phyloP scores from a whole-genome alignment of 371 early-diverging fungal species.

The Rhizopus delemar region DNA sequence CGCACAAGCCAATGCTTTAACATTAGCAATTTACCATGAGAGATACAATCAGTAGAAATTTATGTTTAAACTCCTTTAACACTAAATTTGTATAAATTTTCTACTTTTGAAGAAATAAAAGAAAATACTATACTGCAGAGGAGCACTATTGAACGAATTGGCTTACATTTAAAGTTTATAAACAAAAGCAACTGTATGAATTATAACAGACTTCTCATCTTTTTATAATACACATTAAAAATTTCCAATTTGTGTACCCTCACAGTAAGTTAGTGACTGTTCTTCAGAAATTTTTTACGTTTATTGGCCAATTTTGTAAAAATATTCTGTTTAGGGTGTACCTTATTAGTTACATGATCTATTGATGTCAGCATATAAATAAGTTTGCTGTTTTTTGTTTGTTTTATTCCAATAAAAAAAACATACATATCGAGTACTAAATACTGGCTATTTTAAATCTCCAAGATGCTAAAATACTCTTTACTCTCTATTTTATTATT shows the following conservation, averaged over 20 bases:
- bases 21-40: no score
- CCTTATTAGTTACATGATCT: conserved; percentile 17
- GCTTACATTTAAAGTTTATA: no score
- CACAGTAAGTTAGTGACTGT: conserved; percentile 9
- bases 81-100: conserved; percentile 2
- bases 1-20: no score
- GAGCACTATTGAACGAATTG: no score
- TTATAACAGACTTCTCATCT: not conserved
- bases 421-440: not conserved
- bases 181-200: no score
- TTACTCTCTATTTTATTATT: not conserved
- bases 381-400: not conserved
- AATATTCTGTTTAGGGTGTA: conserved; percentile 5
- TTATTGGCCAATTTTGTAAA: conserved; percentile 12
- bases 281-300: conserved; percentile 17
- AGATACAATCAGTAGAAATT: no score
- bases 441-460: not conserved
- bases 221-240: not conserved
- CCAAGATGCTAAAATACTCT: not conserved
- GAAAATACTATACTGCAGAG: not conserved
- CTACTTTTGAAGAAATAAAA: not conserved
- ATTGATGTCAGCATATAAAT: conserved; percentile 11
- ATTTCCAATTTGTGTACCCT: not conserved
- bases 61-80: not conserved
- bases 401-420: not conserved